These are phyloP conservation scores for Starmerella kuoi DNA, from an alignment of 805 yeast species.

Conservation along the genomic window DNA sequence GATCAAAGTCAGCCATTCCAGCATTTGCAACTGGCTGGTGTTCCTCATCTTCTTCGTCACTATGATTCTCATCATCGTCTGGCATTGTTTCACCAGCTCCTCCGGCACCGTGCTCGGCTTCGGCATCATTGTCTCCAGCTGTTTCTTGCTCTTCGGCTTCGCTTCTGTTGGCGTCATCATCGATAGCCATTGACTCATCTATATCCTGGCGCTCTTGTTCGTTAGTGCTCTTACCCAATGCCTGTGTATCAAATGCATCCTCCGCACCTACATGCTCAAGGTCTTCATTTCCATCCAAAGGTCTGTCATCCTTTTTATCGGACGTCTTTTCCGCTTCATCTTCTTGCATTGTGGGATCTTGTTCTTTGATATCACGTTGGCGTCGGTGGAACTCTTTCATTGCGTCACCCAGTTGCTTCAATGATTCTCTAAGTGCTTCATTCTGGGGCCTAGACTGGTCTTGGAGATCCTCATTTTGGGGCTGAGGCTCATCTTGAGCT, in stretches of 20 bases:
- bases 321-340: constrained; percentile 30
- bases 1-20: constrained; percentile 7
- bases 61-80: constrained; percentile 15
- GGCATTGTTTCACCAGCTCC: constrained; percentile 18
- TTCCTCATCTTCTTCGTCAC: constrained; percentile 23
- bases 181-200: constrained; percentile 38
- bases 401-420: constrained; percentile 84
- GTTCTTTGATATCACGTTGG: constrained; percentile 65
- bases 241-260: constrained; percentile 73
- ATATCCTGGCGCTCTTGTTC: constrained; percentile 65
- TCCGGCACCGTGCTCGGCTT: constrained; percentile 28
- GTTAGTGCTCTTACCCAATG: constrained; percentile 83
- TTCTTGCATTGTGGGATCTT: constrained; percentile 33
- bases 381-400: constrained; percentile 85
- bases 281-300: constrained; percentile 33
- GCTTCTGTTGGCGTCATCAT: constrained; percentile 26
- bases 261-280: constrained; percentile 47
- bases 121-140: constrained; percentile 23
- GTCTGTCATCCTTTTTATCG: constrained; percentile 27
- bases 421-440: constrained; percentile 38
- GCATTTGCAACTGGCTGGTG: background rate
- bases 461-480: constrained; percentile 53
- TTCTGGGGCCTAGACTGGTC: background rate
- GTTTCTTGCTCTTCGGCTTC: constrained; percentile 23
- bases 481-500: constrained; percentile 40